Conservation (phyloP, 371 early-diverging fungal species). For the Mucor racemosus region DNA sequence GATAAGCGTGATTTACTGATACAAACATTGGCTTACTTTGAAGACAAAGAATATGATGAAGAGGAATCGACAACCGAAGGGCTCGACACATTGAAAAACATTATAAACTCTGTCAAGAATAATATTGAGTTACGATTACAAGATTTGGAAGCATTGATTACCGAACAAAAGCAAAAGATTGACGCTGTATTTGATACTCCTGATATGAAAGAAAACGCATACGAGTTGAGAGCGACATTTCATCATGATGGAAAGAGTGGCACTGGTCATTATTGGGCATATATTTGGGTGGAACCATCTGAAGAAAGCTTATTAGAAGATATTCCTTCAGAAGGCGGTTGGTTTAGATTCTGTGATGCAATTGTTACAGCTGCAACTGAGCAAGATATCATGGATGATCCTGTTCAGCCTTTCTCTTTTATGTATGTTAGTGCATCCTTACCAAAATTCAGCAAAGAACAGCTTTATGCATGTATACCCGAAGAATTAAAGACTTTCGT, state of each 20-base stretch:
- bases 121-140: slow-evolving; percentile 6
- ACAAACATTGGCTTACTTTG: slow-evolving; percentile 30
- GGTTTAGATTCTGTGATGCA: slow-evolving; percentile 55
- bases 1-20: slow-evolving; percentile 27
- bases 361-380: slow-evolving; percentile 35
- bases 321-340: slow-evolving; percentile 28
- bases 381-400: slow-evolving; percentile 35
- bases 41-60: slow-evolving; percentile 1
- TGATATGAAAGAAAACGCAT: slow-evolving; percentile 34
- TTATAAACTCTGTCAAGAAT: slow-evolving; percentile 8
- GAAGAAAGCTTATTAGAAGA: slow-evolving; percentile 21
- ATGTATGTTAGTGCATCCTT: slow-evolving; percentile 35
- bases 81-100: background rate
- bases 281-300: slow-evolving; percentile 38
- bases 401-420: slow-evolving; percentile 32
- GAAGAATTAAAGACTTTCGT: slow-evolving; percentile 27
- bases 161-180: slow-evolving; percentile 6
- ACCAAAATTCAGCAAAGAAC: slow-evolving; percentile 15
- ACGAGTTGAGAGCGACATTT: slow-evolving; percentile 42
- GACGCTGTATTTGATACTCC: background rate
- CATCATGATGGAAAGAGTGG: slow-evolving; percentile 48
- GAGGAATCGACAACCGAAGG: background rate
- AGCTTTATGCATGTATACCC: slow-evolving; percentile 27
- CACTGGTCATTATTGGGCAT: slow-evolving; percentile 53
- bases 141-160: background rate